A percentile compares a stretch with the other conserved stretches of the same genome.
These are phyloP conservation scores for Dalechampia spathulata DNA, from an alignment of 441 rosid species.

Conservation along the genomic window DNA sequence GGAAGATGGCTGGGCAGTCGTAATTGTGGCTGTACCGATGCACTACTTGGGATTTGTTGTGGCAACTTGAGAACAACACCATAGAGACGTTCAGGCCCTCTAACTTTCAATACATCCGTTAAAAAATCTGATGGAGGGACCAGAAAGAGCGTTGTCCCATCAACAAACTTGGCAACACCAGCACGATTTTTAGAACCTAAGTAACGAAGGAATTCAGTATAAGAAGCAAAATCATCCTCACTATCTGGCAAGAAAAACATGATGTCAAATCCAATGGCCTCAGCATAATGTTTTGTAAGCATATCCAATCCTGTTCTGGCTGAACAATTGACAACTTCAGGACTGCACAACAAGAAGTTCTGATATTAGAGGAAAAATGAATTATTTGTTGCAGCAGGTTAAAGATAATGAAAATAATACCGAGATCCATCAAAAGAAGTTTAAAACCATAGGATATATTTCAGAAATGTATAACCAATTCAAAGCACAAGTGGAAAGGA, in stretches of 20 bases:
- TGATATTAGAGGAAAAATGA: neutral
- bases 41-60: conserved; percentile 30
- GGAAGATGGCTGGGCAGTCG: conserved; percentile 32
- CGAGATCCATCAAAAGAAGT: too few relatives aligned
- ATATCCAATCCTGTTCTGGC: conserved; percentile 97
- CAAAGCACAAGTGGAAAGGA: too few relatives aligned
- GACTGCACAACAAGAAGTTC: conserved; percentile 49
- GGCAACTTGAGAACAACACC: conserved; percentile 92
- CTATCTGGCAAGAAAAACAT: conserved; percentile 94
- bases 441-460: too few relatives aligned
- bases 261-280: conserved; percentile 73
- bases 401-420: neutral
- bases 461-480: too few relatives aligned
- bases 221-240: conserved; percentile 88
- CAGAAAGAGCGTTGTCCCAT: conserved; percentile 82
- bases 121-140: conserved; percentile 96
- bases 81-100: conserved; percentile 85
- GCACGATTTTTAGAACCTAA: conserved; percentile 91
- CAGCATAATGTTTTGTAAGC: conserved; percentile 76
- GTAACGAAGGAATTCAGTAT: conserved; percentile 89
- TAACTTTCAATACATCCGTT: conserved; percentile 65
- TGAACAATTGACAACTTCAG: conserved; percentile 86
- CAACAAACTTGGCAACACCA: conserved; percentile 92
- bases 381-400: neutral
- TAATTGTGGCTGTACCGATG: conserved; percentile 29